Evolutionary conservation across 495 filamentous ascomycete species (phyloP), one percentile per base, ranked within the genome.

Genomic region (Hypoxylon lenormandii): DNA sequence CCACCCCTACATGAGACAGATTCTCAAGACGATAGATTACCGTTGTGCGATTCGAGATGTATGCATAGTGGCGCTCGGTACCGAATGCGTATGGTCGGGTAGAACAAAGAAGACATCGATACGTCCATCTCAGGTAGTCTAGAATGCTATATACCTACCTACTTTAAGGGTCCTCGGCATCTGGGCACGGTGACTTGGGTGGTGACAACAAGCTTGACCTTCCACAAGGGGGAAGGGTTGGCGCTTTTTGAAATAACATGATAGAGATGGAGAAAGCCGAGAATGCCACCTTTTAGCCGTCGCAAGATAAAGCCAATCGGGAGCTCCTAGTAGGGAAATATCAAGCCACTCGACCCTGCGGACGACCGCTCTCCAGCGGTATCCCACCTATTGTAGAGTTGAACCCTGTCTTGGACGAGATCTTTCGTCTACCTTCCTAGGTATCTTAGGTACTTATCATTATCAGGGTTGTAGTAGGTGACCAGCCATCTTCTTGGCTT

Each of bases 241-340:
- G 13, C 21, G 5, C 28, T 19, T 43, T 21, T 22, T 22, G 2
- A 16, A 16, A 6, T 18, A 13, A 36, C 11, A 23, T 26, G 23
- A 5, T 26, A 38, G 47, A 33, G 37, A 15, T 30, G 18, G 28
- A 36, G 40, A 13, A 23, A n/a, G 49, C 48, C 42, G 5, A 30
- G 22, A 3, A 23, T 26, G 45, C 12, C 30, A 57, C 38, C n/a
- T 33, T 63, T 63, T 63, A 63, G 50, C 60, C 60, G 51, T 63
- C 49, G 48, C 15, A 19, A n/a, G 19, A 54, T 28, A 26, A 33
- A 40, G 38, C 49, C 38, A 54, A 54, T 45, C 30, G 28, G 13
- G 36, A 12, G 13, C 38, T 22, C 4, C 21, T 8, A 21, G 26
- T 1, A 51, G n/a, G 8, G 15, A 7, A 13, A 53, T 18, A 37